Percentiles rank a stretch among this genome's conserved stretches.
Conservation (phyloP, 805 yeast genomes). For the Wickerhamiella lipophila region DNA sequence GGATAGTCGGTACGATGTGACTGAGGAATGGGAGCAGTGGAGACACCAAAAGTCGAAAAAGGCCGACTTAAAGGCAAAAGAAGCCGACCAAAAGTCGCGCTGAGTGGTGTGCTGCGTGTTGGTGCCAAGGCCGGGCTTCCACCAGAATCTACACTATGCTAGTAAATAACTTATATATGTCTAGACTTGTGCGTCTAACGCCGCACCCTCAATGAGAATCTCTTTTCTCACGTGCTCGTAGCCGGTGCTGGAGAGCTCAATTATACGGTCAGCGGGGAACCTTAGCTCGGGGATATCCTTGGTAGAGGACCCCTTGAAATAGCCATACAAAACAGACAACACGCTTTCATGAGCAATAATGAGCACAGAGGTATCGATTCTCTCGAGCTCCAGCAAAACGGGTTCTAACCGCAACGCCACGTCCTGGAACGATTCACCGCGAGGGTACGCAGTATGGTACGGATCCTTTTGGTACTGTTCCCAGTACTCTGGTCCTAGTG, state of each 20-base stretch:
- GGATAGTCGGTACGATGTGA: slow-evolving; percentile 29
- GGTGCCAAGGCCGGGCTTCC: too few species aligned
- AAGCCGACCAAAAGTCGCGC: too few species aligned
- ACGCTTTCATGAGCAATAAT: slow-evolving; percentile 91
- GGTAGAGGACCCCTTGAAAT: slow-evolving; percentile 83
- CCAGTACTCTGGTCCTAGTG: background rate
- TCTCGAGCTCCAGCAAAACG: slow-evolving; percentile 80
- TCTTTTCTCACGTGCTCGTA: slow-evolving; percentile 20
- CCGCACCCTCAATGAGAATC: slow-evolving; percentile 16
- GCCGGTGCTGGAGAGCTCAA: slow-evolving; percentile 44
- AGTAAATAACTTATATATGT: background rate
- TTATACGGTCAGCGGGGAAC: slow-evolving; percentile 71
- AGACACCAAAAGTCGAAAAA: background rate
- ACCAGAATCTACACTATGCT: background rate
- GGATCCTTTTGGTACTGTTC: slow-evolving; percentile 51
- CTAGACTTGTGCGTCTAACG: background rate
- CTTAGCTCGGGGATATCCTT: slow-evolving; percentile 68
- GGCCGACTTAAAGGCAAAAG: too few species aligned
- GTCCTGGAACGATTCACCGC: slow-evolving; percentile 94
- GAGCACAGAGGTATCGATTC: slow-evolving; percentile 66
- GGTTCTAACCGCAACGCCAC: slow-evolving; percentile 92
- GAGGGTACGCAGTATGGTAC: slow-evolving; percentile 80
- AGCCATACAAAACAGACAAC: slow-evolving; percentile 80
- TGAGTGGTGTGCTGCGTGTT: too few species aligned
- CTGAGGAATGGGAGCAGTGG: slow-evolving; percentile 26